Evolutionary conservation across 306 rosid species (phyloP).

Genomic region (Ceratonia siliqua): DNA sequence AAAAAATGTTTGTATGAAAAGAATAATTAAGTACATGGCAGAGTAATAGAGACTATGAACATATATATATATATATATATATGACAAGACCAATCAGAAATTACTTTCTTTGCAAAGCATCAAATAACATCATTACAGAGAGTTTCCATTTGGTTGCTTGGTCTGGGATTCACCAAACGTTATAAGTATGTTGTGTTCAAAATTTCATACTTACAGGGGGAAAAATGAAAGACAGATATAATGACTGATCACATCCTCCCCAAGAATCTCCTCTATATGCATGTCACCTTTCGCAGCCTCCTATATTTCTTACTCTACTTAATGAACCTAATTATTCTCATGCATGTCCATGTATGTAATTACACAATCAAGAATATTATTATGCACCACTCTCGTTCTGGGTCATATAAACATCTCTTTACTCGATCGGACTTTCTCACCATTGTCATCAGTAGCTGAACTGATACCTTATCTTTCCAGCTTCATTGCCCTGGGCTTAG

Average conservation of each 20-base stretch:
- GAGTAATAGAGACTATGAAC: constrained; percentile 1
- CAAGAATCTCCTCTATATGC: constrained; percentile 23
- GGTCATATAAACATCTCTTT: constrained; percentile 30
- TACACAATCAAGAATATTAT: constrained; percentile 44
- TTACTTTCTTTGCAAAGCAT: constrained; percentile 34
- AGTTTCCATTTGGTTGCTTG: constrained; percentile 32
- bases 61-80: too few species aligned
- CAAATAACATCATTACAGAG: constrained; percentile 36
- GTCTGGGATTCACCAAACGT: constrained; percentile 18
- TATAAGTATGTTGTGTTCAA: constrained; percentile 28
- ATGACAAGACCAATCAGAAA: constrained; percentile 35
- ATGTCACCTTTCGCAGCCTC: constrained; percentile 22
- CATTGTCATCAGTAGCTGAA: constrained; percentile 12
- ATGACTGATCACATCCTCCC: constrained; percentile 27
- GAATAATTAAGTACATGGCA: constrained; percentile 5
- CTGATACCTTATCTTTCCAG: constrained; percentile 38
- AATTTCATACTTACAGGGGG: constrained; percentile 25
- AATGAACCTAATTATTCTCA: constrained; percentile 26
- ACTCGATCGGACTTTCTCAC: constrained; percentile 31
- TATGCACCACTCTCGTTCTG: constrained; percentile 41
- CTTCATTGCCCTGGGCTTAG: constrained; percentile 44
- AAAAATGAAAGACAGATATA: constrained; percentile 16
- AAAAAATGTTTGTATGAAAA: background rate
- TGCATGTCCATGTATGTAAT: constrained; percentile 32
- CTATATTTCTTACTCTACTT: background rate